phyloP scores from a whole-genome alignment of 768 basidiomycete genomes.

The Saitozyma sp. region DNA sequence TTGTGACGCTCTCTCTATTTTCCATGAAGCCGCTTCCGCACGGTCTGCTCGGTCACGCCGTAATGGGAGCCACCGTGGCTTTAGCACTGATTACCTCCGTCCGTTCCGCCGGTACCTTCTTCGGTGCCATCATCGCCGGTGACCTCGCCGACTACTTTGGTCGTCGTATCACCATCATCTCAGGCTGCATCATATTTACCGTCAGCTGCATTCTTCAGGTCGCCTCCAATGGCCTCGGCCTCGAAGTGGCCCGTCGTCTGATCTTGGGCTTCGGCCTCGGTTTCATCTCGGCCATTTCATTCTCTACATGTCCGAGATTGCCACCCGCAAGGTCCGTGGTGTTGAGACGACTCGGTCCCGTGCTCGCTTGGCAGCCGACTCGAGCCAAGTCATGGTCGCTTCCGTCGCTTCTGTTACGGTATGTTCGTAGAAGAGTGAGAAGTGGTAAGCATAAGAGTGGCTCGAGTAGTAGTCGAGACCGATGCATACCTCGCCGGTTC shows the following conservation, averaged over 20 bases:
- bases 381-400: too few relatives aligned
- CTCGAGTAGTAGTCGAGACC: too few relatives aligned
- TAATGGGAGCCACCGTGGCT: too few relatives aligned
- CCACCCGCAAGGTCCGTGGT: constrained; percentile 50
- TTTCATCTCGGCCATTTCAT: constrained; percentile 50
- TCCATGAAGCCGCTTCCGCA: too few relatives aligned
- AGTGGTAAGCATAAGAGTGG: too few relatives aligned
- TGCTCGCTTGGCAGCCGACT: too few relatives aligned
- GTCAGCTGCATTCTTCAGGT: constrained; percentile 46
- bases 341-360: too few relatives aligned
- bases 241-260: constrained; percentile 47
- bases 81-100: constrained; percentile 52
- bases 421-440: too few relatives aligned
- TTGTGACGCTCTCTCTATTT: too few relatives aligned
- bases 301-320: constrained; percentile 52
- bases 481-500: too few relatives aligned
- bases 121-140: constrained; percentile 54
- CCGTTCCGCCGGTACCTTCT: constrained; percentile 54
- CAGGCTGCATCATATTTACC: constrained; percentile 39
- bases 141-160: constrained; percentile 54
- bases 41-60: too few relatives aligned
- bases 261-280: constrained; percentile 47
- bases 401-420: too few relatives aligned
- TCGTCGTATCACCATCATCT: constrained; percentile 48
- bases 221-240: constrained; percentile 47